These are phyloP conservation scores for Taxillus chinensis DNA, from an alignment of 164 flowering plant species.

Conservation along the genomic window DNA sequence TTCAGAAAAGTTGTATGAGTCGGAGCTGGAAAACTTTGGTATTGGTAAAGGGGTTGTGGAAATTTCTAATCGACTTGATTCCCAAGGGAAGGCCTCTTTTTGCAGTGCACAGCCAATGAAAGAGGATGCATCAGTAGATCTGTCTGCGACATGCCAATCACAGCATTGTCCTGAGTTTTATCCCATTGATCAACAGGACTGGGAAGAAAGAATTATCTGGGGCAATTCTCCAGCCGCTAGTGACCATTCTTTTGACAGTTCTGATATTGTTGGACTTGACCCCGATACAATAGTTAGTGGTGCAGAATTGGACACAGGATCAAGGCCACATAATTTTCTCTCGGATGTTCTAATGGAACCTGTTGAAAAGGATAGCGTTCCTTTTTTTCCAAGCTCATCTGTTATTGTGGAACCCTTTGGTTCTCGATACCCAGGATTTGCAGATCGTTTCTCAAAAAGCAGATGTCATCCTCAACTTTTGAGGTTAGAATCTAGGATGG, in stretches of 20 bases:
- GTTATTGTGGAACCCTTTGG: conserved; percentile 54
- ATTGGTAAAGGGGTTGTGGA: conserved; percentile 14
- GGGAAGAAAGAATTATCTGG: conserved; percentile 89
- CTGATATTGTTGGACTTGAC: conserved; percentile 37
- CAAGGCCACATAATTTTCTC: conserved; percentile 9
- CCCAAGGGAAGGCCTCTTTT: conserved; percentile 35
- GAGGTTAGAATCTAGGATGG: conserved; percentile 54
- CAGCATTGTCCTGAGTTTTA: conserved; percentile 30
- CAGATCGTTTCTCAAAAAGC: conserved; percentile 14
- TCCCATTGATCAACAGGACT: conserved; percentile 78
- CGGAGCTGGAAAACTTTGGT: conserved; percentile 22
- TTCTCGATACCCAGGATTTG: conserved; percentile 23
- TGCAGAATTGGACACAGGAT: conserved; percentile 14
- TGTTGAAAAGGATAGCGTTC: conserved; percentile 27
- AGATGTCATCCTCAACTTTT: conserved; percentile 72
- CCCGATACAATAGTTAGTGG: conserved; percentile 25
- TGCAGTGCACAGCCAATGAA: conserved; percentile 58
- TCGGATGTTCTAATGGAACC: conserved; percentile 16
- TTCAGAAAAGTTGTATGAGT: conserved; percentile 11
- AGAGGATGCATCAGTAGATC: conserved; percentile 19
- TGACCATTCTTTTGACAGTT: conserved; percentile 29
- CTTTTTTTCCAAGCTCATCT: conserved; percentile 19
- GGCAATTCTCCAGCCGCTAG: conserved; percentile 41
- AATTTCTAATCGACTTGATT: conserved; percentile 14
- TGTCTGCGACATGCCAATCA: conserved; percentile 26